phyloP scores from a whole-genome alignment of 495 filamentous ascomycete genomes.

The Pseudomonodictys pantanalensis region DNA sequence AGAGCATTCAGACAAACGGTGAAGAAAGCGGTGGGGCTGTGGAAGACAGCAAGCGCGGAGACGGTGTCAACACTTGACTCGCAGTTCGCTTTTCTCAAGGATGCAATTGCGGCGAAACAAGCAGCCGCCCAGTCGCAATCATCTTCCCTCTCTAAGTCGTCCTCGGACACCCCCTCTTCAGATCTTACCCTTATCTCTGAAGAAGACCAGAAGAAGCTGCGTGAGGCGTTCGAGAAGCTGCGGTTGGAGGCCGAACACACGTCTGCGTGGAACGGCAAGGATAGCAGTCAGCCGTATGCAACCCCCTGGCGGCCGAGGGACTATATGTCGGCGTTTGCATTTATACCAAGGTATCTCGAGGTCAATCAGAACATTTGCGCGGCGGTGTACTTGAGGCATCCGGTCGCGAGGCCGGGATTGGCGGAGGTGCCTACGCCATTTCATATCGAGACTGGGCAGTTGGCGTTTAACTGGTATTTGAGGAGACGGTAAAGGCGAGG shows the following conservation, averaged over 20 bases:
- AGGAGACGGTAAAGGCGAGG: slow-evolving; percentile 60
- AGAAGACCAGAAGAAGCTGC: slow-evolving; percentile 24
- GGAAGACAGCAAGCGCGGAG: slow-evolving; percentile 41
- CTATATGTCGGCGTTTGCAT: slow-evolving; percentile 88
- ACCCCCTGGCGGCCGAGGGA: slow-evolving; percentile 88
- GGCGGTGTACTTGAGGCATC: slow-evolving; percentile 92
- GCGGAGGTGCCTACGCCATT: slow-evolving; percentile 92
- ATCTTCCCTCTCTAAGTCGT: slow-evolving; percentile 4
- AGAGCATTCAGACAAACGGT: slow-evolving; percentile 38
- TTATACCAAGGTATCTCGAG: slow-evolving; percentile 92
- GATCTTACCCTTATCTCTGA: slow-evolving; percentile 12
- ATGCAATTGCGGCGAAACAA: slow-evolving; percentile 27
- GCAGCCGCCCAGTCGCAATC: slow-evolving; percentile 3
- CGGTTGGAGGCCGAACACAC: slow-evolving; percentile 62
- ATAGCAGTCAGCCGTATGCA: slow-evolving; percentile 75
- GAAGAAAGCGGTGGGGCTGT: slow-evolving; percentile 52
- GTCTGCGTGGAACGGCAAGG: slow-evolving; percentile 38
- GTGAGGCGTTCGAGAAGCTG: slow-evolving; percentile 52
- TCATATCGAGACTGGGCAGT: slow-evolving; percentile 55
- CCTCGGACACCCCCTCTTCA: slow-evolving; percentile 8
- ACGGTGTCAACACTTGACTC: slow-evolving; percentile 50
- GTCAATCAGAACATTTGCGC: slow-evolving; percentile 95
- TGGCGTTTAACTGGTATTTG: slow-evolving; percentile 94
- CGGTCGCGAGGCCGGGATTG: slow-evolving; percentile 82
- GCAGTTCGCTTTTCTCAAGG: slow-evolving; percentile 47